phyloP scores from a whole-genome alignment of 306 rosid genomes.

The Prunus armeniaca region DNA sequence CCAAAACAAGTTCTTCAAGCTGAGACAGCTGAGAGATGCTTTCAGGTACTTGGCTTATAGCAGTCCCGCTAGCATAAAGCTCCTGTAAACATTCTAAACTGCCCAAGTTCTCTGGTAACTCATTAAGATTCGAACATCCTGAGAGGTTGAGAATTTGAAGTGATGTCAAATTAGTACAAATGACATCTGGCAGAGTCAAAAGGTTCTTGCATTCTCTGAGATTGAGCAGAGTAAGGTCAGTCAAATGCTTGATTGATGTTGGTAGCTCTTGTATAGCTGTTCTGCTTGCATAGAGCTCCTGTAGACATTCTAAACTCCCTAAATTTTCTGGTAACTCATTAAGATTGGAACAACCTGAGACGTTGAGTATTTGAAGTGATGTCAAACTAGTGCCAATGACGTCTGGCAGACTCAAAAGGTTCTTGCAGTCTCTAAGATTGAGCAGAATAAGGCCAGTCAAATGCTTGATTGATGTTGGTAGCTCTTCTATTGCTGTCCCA shows the following conservation, averaged over 20 bases:
- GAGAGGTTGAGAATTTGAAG: slow-evolving; percentile 4
- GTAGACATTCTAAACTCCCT: background rate
- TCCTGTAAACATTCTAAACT: slow-evolving; percentile 9
- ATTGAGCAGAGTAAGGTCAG: background rate
- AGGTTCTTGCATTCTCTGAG: slow-evolving; percentile 8
- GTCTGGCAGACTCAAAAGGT: background rate
- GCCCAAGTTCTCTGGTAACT: slow-evolving; percentile 15
- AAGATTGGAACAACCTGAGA: background rate
- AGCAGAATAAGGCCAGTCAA: slow-evolving; percentile 13
- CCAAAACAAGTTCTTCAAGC: slow-evolving; percentile 10
- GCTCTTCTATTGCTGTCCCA: background rate
- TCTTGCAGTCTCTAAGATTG: slow-evolving; percentile 10
- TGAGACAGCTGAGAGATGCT: slow-evolving; percentile 20
- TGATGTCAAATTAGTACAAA: slow-evolving; percentile 6
- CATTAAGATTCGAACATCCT: slow-evolving; percentile 12
- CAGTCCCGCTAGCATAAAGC: slow-evolving; percentile 6
- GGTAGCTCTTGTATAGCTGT: slow-evolving; percentile 8
- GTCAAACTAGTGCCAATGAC: background rate
- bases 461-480: slow-evolving; percentile 8
- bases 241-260: slow-evolving; percentile 7
- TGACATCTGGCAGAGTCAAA: background rate
- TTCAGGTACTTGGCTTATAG: slow-evolving; percentile 11
- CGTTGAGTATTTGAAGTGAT: background rate
- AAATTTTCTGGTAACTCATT: background rate
- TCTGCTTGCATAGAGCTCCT: slow-evolving; percentile 6